These are phyloP conservation scores for Picea abies DNA, from an alignment of 83 land plant species.

Conservation along the genomic window DNA sequence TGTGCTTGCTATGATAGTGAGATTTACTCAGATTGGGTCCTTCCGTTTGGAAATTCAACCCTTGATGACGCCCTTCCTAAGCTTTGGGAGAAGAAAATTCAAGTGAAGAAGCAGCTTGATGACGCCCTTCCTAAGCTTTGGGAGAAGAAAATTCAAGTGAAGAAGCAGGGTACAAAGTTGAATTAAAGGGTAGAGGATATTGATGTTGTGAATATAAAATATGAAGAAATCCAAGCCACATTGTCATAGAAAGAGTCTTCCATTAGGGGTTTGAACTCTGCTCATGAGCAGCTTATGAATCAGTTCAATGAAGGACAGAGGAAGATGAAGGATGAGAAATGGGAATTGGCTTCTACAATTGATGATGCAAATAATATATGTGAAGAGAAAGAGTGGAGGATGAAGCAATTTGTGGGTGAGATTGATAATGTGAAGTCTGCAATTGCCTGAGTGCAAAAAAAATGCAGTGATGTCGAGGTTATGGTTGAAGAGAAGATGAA, in stretches of 20 bases:
- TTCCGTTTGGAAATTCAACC: not conserved
- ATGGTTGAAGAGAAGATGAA: constrained; percentile 20
- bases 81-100: too few relatives aligned
- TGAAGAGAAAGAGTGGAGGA: constrained; percentile 36
- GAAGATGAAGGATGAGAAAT: constrained; percentile 40
- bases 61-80: constrained; percentile 30
- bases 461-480: constrained; percentile 41
- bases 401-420: constrained; percentile 41
- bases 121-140: constrained; percentile 18
- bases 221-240: constrained; percentile 35
- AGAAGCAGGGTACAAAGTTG: constrained; percentile 42
- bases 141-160: constrained; percentile 26
- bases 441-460: constrained; percentile 33
- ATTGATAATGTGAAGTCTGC: constrained; percentile 40
- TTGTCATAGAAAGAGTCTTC: constrained; percentile 44
- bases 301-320: constrained; percentile 27
- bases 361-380: constrained; percentile 52
- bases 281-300: constrained; percentile 50
- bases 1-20: too few relatives aligned
- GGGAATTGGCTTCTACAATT: constrained; percentile 29
- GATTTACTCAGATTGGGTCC: too few relatives aligned
- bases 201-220: constrained; percentile 15
- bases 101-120: too few relatives aligned
- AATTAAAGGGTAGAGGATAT: constrained; percentile 31
- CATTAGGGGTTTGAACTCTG: constrained; percentile 29